Conservation (phyloP, 257 asterid genomes). For the Capsicum pubescens region DNA sequence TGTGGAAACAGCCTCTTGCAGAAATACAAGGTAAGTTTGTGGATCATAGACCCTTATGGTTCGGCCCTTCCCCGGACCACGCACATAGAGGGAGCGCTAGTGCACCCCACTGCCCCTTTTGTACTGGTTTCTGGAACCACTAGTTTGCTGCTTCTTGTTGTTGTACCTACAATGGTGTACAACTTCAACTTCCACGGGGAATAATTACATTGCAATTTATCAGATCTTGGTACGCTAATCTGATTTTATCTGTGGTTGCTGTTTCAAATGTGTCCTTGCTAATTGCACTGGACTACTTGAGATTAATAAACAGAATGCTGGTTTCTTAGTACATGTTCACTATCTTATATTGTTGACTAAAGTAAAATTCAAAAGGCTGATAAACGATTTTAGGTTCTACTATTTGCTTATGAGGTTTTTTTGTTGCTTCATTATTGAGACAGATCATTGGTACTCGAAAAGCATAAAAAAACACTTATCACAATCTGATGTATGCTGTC, state of each 20-base stretch:
- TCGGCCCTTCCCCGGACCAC: too few species aligned
- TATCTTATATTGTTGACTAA: neutral
- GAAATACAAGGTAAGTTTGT: too few species aligned
- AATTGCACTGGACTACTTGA: neutral
- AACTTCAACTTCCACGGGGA: neutral
- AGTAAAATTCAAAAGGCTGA: neutral
- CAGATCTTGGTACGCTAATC: neutral
- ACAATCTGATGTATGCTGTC: constrained; percentile 8
- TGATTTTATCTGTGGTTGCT: neutral
- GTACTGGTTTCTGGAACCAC: neutral
- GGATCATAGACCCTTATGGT: too few species aligned
- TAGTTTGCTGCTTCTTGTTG: neutral
- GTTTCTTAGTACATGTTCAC: neutral
- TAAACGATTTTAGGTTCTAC: neutral
- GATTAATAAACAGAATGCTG: neutral
- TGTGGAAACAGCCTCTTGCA: too few species aligned
- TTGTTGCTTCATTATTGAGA: constrained; percentile 16
- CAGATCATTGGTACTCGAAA: constrained; percentile 28
- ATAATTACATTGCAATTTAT: neutral
- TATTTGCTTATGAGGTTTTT: constrained; percentile 16
- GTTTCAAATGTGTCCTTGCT: neutral
- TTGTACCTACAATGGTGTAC: neutral
- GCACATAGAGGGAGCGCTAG: too few species aligned
- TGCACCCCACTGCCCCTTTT: too few species aligned
- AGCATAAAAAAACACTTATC: constrained; percentile 10